A percentile compares a stretch with the other conserved stretches of the same genome.
phyloP scores from a whole-genome alignment of 805 yeast species.

The Kuraishia hungarica region DNA sequence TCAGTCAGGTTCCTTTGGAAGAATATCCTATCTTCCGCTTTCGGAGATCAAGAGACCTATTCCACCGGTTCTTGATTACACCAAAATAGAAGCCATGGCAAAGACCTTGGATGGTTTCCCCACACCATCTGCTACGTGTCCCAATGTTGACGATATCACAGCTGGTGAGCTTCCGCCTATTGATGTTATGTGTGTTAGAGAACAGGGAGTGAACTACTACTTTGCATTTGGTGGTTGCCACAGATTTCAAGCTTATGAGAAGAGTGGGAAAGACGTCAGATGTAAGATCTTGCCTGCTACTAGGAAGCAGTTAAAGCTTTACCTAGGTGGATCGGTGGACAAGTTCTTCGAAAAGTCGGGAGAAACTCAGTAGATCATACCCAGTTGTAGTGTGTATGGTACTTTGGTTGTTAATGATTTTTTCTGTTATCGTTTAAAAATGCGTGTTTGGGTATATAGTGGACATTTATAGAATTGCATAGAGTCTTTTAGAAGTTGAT shows the following conservation, averaged over 20 bases:
- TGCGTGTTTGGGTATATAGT: not conserved
- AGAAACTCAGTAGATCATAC: not conserved
- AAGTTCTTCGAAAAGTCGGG: slow-evolving; percentile 29
- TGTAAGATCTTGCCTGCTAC: slow-evolving; percentile 75
- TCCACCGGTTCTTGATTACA: slow-evolving; percentile 71
- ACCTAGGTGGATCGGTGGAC: slow-evolving; percentile 64
- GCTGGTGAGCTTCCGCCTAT: slow-evolving; percentile 75
- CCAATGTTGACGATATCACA: slow-evolving; percentile 31
- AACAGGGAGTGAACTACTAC: slow-evolving; percentile 51
- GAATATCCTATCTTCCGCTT: slow-evolving; percentile 54
- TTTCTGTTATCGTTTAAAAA: not conserved
- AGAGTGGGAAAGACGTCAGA: slow-evolving; percentile 37
- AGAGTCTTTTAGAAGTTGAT: not conserved
- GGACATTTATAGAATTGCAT: not conserved
- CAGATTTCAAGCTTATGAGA: slow-evolving; percentile 79
- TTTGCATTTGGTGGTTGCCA: slow-evolving; percentile 93
- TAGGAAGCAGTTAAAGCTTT: slow-evolving; percentile 53
- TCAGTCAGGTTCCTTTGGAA: slow-evolving; percentile 49
- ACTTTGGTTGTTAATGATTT: not conserved
- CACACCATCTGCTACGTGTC: slow-evolving; percentile 51
- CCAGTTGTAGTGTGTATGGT: too few relatives aligned
- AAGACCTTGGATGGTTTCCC: slow-evolving; percentile 61
- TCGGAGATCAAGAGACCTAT: slow-evolving; percentile 69
- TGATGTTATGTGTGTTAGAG: slow-evolving; percentile 64
- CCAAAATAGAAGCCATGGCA: slow-evolving; percentile 74